phyloP scores from a whole-genome alignment of 352 stramenopile genomes.

The Aphanomyces euteiches region DNA sequence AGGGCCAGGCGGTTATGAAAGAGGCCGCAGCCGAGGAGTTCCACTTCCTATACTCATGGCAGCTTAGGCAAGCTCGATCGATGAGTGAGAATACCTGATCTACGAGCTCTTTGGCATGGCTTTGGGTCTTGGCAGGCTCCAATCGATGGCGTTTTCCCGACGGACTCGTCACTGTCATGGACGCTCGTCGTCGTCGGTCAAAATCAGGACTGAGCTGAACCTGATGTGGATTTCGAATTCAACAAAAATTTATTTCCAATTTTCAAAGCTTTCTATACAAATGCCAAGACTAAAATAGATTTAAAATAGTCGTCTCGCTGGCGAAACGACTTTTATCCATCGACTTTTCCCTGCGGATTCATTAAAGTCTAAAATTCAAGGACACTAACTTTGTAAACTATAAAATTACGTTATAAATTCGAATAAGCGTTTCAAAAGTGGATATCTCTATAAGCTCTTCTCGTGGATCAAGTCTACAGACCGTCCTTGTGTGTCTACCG shows the following conservation, averaged over 20 bases:
- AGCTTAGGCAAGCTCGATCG: background rate
- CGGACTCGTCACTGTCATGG: background rate
- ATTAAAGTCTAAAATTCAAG: too few relatives aligned
- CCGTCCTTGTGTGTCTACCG: too few relatives aligned
- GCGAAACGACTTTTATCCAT: too few relatives aligned
- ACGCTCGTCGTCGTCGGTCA: background rate
- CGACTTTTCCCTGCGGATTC: too few relatives aligned
- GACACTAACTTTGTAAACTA: too few relatives aligned
- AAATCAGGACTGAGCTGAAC: background rate
- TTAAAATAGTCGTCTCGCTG: too few relatives aligned
- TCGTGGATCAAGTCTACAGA: too few relatives aligned
- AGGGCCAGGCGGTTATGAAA: slow-evolving; percentile 64
- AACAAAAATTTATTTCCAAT: slow-evolving; percentile 3
- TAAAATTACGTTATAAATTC: too few relatives aligned
- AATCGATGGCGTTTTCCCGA: slow-evolving; percentile 8
- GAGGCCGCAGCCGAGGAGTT: slow-evolving; percentile 61
- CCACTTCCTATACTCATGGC: slow-evolving; percentile 50
- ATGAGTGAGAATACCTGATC: slow-evolving; percentile 9
- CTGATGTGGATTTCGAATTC: background rate
- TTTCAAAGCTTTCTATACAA: background rate
- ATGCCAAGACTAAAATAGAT: background rate
- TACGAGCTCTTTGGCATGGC: slow-evolving; percentile 22
- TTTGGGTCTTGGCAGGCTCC: slow-evolving; percentile 14
- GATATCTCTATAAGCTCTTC: too few relatives aligned
- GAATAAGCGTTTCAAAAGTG: too few relatives aligned